Base-by-base conservation (phyloP, 192 early-diverging fungal genomes). In the Thamnidium elegans region DNA sequence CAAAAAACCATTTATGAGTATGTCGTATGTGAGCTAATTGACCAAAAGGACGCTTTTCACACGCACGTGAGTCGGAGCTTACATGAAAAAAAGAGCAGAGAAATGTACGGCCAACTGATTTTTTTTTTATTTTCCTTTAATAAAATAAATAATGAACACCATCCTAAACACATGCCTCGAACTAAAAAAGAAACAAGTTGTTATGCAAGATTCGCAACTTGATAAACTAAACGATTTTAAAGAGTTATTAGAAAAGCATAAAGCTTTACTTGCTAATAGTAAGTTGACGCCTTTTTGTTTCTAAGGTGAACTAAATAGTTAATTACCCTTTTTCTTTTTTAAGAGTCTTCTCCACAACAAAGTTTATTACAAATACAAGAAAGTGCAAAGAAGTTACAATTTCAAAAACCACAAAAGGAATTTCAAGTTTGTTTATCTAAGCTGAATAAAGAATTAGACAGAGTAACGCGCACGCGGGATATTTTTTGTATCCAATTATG, bases 391-490 rank as follows among this genome's bases (percentile, higher is more conserved):
- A 63, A 64, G 4, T 13, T 68, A 3, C 62, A 68, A 17, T 65
- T 80, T 32, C 62, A 72, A 4, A 81, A 85, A 55, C 76, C 83
- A 36, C 76, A 85, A 15, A 87, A 87, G 55, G 91, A 93, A 21
- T 78, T 89, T 30, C 82, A 87, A 48, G 69, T 73, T 21, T 68
- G 77, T 21, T 67, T 91, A 9, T 60, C 71, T 32, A 92, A 88
- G 62, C 89, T 88, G 70, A 82, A 83, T 45, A 92, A 92, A 74
- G 82, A 79, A 6, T 79, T 93, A 10, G 91, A 93, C 26, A 90
- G 86, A 76, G 83, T 84, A 75, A 67, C 26, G 26, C 26, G 26
- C 1, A 3, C 26, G 26, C 20, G 34, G 50, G 43, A 48, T 20
- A 55, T 26, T 26, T 26, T 26, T 26, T 26, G 60, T 36, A 45